phyloP scores from a whole-genome alignment of 768 basidiomycete genomes.

The Exidia glandulosa region DNA sequence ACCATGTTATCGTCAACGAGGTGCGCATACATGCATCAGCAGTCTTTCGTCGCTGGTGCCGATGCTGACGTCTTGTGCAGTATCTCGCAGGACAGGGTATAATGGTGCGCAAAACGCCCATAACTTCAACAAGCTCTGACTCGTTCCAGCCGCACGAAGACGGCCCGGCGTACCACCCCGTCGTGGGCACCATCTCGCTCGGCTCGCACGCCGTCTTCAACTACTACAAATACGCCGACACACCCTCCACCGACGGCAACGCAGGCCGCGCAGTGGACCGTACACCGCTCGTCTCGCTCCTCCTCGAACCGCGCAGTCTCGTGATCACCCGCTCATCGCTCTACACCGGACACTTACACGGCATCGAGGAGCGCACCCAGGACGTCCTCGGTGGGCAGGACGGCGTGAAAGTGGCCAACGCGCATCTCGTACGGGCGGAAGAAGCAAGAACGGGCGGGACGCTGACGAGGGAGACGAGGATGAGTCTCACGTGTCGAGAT shows the following conservation, averaged over 20 bases:
- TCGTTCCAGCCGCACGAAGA: constrained; percentile 78
- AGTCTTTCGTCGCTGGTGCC: constrained; percentile 9
- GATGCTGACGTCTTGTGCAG: constrained; percentile 31
- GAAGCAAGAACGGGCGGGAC: constrained; percentile 36
- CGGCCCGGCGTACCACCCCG: constrained; percentile 77
- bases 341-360: constrained; percentile 69
- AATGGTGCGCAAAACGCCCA: constrained; percentile 42
- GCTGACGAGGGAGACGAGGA: constrained; percentile 47
- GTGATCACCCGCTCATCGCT: constrained; percentile 61
- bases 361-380: constrained; percentile 50
- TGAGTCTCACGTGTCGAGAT: constrained; percentile 81
- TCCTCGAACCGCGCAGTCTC: constrained; percentile 79
- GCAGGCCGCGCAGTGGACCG: constrained; percentile 48
- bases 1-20: constrained; percentile 88
- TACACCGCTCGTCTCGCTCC: constrained; percentile 53
- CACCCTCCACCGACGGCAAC: constrained; percentile 7
- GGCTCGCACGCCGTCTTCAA: constrained; percentile 76
- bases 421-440: constrained; percentile 34
- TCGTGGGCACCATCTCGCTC: constrained; percentile 84
- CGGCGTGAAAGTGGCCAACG: constrained; percentile 43
- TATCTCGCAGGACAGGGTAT: constrained; percentile 90
- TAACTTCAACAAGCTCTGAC: not conserved
- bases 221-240: constrained; percentile 55
- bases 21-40: constrained; percentile 20
- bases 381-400: constrained; percentile 34